These are phyloP conservation scores for Calonectria naviculata DNA, from an alignment of 2,329 filamentous ascomycete genomes.

Conservation along the genomic window DNA sequence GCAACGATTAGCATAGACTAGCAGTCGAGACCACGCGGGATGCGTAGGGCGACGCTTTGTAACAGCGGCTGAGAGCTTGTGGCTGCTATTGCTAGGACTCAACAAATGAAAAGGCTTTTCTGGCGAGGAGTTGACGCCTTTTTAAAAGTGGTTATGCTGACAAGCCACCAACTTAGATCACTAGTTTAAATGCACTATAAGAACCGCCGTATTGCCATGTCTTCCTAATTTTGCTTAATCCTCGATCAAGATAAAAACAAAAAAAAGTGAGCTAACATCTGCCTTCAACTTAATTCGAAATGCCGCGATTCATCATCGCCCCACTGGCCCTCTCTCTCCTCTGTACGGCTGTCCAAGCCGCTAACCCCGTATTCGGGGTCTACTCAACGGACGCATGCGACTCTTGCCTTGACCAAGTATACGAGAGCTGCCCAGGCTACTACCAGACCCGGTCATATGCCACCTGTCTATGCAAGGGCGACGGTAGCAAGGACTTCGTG, in stretches of 20 bases:
- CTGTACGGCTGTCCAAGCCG: not conserved
- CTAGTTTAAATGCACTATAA: not conserved
- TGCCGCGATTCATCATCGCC: not conserved
- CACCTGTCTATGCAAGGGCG: not conserved
- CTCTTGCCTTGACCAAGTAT: conserved; percentile 1
- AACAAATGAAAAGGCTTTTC: not conserved
- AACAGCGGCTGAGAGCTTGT: too few species aligned
- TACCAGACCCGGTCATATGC: conserved; percentile 3
- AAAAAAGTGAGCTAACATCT: not conserved
- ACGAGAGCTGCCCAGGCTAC: conserved; percentile 9
- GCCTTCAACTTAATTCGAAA: not conserved
- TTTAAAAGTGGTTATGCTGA: not conserved
- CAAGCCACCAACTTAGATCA: not conserved
- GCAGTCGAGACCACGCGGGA: not conserved
- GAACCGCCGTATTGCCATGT: not conserved
- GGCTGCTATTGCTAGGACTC: not conserved
- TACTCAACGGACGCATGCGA: not conserved
- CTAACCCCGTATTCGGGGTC: conserved; percentile 1
- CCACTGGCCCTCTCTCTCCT: not conserved
- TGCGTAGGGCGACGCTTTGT: not conserved
- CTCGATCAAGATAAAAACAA: not conserved
- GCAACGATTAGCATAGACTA: not conserved
- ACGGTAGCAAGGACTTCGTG: conserved; percentile 6
- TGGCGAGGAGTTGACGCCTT: not conserved
- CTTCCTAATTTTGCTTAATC: not conserved